Evolutionary conservation across 257 asterid genomes (phyloP).

Genomic region (Haberlea rhodopensis): DNA sequence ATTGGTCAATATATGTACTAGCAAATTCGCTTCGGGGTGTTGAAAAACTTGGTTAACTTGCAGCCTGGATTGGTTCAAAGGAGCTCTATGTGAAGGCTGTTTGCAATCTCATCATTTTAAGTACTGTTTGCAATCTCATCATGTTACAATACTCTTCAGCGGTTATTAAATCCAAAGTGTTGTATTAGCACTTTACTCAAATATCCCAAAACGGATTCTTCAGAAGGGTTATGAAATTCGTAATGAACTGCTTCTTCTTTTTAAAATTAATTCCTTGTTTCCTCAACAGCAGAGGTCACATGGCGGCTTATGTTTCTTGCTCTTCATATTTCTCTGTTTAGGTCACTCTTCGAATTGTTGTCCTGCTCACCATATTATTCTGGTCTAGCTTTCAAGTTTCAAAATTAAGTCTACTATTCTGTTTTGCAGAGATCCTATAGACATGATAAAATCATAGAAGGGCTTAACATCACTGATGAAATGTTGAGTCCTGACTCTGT

Average conservation of each 20-base stretch:
- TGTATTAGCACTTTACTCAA: no score
- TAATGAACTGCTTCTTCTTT: no score
- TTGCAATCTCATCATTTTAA: no score
- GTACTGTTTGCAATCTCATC: no score
- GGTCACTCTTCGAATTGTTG: not conserved
- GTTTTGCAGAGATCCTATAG: constrained; percentile 44
- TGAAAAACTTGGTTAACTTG: no score
- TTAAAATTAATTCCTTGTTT: no score
- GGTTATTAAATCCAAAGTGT: no score
- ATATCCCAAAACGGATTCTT: not conserved
- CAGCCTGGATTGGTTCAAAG: no score
- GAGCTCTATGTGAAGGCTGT: no score
- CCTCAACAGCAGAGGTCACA: not conserved
- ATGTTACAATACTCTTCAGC: no score
- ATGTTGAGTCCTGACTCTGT: constrained; percentile 58
- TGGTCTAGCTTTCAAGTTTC: constrained; percentile 11
- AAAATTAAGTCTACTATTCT: not conserved
- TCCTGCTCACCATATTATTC: not conserved
- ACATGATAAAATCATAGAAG: constrained; percentile 48
- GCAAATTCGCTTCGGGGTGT: no score
- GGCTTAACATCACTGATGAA: constrained; percentile 60
- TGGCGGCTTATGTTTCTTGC: not conserved
- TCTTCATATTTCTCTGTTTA: not conserved
- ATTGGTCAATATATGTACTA: no score
- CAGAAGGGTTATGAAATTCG: not conserved